Evolutionary conservation across 495 filamentous ascomycete genomes (phyloP).

Genomic region (Antarctomyces pellizariae): DNA sequence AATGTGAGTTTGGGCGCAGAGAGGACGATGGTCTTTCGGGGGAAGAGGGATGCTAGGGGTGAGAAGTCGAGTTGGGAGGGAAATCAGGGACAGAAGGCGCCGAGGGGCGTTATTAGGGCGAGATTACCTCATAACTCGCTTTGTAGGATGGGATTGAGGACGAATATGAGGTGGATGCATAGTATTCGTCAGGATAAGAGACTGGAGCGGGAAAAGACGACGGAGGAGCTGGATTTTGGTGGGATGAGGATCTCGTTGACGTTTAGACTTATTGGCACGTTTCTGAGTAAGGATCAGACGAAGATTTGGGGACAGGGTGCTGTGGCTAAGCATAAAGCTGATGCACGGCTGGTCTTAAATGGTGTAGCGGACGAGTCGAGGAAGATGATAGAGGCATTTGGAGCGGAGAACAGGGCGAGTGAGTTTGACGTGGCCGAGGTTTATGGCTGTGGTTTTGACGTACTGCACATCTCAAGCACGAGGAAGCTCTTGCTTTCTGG

Average conservation of each 20-base stretch:
- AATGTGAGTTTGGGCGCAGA: conserved; percentile 86
- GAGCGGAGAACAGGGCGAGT: conserved; percentile 51
- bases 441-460: conserved; percentile 73
- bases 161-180: conserved; percentile 78
- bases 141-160: conserved; percentile 55
- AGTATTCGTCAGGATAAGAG: conserved; percentile 75
- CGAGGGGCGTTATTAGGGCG: conserved; percentile 36
- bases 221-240: conserved; percentile 42
- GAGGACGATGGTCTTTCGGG: conserved; percentile 73
- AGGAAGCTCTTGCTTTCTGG: conserved; percentile 27
- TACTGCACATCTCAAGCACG: conserved; percentile 42
- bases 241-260: conserved; percentile 81
- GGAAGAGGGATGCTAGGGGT: too few species aligned
- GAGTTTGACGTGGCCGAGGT: conserved; percentile 55
- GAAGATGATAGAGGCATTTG: conserved; percentile 53
- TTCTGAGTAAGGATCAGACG: conserved; percentile 32
- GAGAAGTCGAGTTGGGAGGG: conserved; percentile 11
- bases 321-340: conserved; percentile 30
- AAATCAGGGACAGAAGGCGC: conserved; percentile 6
- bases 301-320: conserved; percentile 89
- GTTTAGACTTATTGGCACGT: conserved; percentile 79
- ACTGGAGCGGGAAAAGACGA: conserved; percentile 32
- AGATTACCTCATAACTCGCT: conserved; percentile 73
- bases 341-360: conserved; percentile 39
- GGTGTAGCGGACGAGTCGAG: conserved; percentile 42